Evolutionary conservation across 306 rosid genomes (phyloP), one percentile per base, ranked within the genome.

Genomic region (Geum urbanum): DNA sequence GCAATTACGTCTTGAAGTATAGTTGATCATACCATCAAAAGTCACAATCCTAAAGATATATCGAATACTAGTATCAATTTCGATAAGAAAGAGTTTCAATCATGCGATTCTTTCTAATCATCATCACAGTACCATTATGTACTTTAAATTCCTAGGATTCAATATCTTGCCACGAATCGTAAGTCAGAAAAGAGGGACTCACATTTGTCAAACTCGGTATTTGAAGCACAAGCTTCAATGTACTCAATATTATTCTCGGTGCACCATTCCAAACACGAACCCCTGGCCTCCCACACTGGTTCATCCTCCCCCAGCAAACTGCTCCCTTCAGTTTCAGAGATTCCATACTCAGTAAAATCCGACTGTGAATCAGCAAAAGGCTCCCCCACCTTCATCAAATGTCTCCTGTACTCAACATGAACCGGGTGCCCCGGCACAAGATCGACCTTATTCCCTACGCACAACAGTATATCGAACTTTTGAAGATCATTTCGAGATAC

Each of bases 361-460:
- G 76, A 64, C 72, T 62, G 53, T 58, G 74, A 70, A 80, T 81
- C 84, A 44, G 44, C 40, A 66, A 72, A 77, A 22, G 83, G 78
- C 64, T 86, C 86, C 67, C 81, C 87, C 43, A 70, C 79, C 79
- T 82, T 90, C 70, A 58, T 77, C 66, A 85, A 79, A 43, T 62
- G 85, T 75, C 85, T 90, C 80, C 90, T 82, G 76, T 88, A 90
- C 74, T 88, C 92, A 43, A 75, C 77, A 88, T 90, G 98, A 71
- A 81, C 87, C 18, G 92, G 96, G 79, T 92, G 96, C 41, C 84
- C 92, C 0, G 85, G 84, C 73, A 92, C 62, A 75, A 86, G 85
- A 78, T 92, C 96, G 57, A 86, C 96, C 79, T 92, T 92, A 75
- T 90, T 92, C 67, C 98, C 98, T 76, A 92, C 79, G 79, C 96